phyloP scores from a whole-genome alignment of 2,329 filamentous ascomycete genomes.

The Fusarium tuaranense region DNA sequence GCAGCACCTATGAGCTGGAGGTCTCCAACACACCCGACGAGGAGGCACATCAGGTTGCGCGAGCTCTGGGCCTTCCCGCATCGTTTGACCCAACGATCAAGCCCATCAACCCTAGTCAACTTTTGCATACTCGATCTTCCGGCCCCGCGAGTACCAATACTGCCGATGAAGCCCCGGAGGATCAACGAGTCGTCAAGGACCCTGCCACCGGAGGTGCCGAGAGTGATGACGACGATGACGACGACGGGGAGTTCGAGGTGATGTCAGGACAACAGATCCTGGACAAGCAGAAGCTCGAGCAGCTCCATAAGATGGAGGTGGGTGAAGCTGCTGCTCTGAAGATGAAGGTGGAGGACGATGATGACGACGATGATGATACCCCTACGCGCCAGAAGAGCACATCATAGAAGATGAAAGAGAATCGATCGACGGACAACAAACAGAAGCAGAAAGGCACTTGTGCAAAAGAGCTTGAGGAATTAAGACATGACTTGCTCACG shows the following conservation, averaged over 20 bases:
- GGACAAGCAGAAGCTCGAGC: constrained; percentile 60
- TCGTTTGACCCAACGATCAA: constrained; percentile 74
- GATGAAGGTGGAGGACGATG: constrained; percentile 53
- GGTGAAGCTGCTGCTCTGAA: constrained; percentile 66
- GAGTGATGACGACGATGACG: constrained; percentile 55
- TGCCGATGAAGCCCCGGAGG: constrained; percentile 31
- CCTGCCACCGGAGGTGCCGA: constrained; percentile 48
- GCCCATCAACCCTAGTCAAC: constrained; percentile 55
- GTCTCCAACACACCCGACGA: constrained; percentile 67
- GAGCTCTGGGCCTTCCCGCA: constrained; percentile 71
- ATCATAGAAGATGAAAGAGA: constrained; percentile 48
- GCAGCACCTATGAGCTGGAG: constrained; percentile 66
- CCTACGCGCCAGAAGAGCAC: constrained; percentile 40
- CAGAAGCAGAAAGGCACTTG: neutral
- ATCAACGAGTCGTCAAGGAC: constrained; percentile 39
- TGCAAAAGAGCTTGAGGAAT: neutral
- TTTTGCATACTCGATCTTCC: constrained; percentile 23
- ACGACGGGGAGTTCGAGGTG: constrained; percentile 60
- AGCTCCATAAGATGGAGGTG: constrained; percentile 70
- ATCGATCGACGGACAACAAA: neutral
- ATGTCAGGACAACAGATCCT: constrained; percentile 57
- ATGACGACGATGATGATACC: constrained; percentile 54
- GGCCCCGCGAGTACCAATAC: constrained; percentile 24
- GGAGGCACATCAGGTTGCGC: constrained; percentile 73
- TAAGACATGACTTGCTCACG: neutral